These are phyloP conservation scores for Russula dissimulans DNA, from an alignment of 768 basidiomycete genomes.

Conservation along the genomic window DNA sequence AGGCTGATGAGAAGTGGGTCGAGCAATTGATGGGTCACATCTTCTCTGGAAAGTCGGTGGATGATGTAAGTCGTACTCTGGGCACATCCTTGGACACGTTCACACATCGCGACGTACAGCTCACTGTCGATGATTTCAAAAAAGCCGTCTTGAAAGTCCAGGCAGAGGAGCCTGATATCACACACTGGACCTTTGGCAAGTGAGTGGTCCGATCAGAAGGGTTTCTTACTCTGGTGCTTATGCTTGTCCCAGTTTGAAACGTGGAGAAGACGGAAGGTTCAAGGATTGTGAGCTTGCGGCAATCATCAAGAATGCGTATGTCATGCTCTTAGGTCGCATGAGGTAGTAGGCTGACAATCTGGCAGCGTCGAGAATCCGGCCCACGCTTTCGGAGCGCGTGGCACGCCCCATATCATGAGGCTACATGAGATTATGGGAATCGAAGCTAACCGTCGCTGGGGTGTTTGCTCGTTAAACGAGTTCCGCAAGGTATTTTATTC, in stretches of 20 bases:
- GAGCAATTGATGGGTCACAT: conserved; percentile 36
- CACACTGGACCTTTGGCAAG: conserved; percentile 62
- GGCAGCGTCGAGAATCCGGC: conserved; percentile 63
- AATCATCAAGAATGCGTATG: conserved; percentile 59
- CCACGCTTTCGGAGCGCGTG: conserved; percentile 63
- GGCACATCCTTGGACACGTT: background rate
- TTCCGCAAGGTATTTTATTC: conserved; percentile 50
- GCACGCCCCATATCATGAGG: conserved; percentile 62
- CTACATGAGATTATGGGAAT: conserved; percentile 83
- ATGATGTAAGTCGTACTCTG: conserved; percentile 25
- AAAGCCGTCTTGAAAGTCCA: conserved; percentile 33
- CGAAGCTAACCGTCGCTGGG: conserved; percentile 66
- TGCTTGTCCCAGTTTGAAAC: conserved; percentile 38
- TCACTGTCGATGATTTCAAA: conserved; percentile 45
- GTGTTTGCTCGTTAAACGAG: conserved; percentile 76
- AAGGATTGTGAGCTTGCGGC: conserved; percentile 62
- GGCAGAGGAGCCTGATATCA: conserved; percentile 35
- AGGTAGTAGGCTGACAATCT: background rate
- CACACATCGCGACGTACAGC: conserved; percentile 16
- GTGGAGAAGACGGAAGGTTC: conserved; percentile 53
- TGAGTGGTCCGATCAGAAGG: conserved; percentile 25
- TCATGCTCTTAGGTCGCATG: conserved; percentile 4
- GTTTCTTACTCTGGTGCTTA: background rate
- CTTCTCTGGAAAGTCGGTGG: conserved; percentile 45
- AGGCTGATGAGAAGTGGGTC: conserved; percentile 65